A percentile compares a stretch with the other conserved stretches of the same genome.
Evolutionary conservation across 306 rosid species (phyloP).

Genomic region (Lathyrus oleraceus): DNA sequence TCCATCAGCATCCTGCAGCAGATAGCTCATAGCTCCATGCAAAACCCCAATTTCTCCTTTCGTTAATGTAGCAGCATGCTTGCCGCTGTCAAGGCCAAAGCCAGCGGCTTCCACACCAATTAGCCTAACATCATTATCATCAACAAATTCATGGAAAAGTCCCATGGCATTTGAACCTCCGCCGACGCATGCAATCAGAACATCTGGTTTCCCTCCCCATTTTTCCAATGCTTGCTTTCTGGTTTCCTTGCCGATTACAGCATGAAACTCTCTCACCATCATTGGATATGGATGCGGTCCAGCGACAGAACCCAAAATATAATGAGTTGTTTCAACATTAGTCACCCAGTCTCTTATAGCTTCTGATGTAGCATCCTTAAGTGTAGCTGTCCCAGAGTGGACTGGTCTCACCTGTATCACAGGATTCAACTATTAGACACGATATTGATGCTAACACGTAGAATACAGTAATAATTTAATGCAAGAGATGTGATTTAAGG

Average conservation of each 20-base stretch:
- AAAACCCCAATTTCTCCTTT: slow-evolving; percentile 91
- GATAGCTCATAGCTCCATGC: slow-evolving; percentile 99
- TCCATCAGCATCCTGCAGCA: slow-evolving; percentile 93
- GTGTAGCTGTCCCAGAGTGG: slow-evolving; percentile 92
- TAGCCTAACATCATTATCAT: slow-evolving; percentile 73
- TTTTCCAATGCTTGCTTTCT: slow-evolving; percentile 89
- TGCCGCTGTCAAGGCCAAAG: slow-evolving; percentile 86
- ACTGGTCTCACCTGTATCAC: slow-evolving; percentile 77
- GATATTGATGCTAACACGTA: not conserved
- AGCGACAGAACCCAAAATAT: slow-evolving; percentile 95
- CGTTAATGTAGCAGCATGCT: slow-evolving; percentile 93
- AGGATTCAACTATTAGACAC: slow-evolving; percentile 8
- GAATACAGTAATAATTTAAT: not conserved
- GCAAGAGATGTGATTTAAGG: not conserved
- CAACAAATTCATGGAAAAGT: slow-evolving; percentile 83
- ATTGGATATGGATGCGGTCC: slow-evolving; percentile 99
- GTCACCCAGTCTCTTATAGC: slow-evolving; percentile 99
- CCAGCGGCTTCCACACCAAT: slow-evolving; percentile 98
- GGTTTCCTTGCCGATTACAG: slow-evolving; percentile 90
- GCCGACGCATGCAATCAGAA: slow-evolving; percentile 88
- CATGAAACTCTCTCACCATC: slow-evolving; percentile 98
- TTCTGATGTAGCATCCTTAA: slow-evolving; percentile 97
- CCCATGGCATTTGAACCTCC: slow-evolving; percentile 99
- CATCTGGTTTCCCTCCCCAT: slow-evolving; percentile 97
- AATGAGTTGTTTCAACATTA: slow-evolving; percentile 96